Percentiles rank a stretch among this genome's conserved stretches.
Conservation (phyloP, 2,329 filamentous ascomycete genomes). For the Nigrograna mackinnonii region DNA sequence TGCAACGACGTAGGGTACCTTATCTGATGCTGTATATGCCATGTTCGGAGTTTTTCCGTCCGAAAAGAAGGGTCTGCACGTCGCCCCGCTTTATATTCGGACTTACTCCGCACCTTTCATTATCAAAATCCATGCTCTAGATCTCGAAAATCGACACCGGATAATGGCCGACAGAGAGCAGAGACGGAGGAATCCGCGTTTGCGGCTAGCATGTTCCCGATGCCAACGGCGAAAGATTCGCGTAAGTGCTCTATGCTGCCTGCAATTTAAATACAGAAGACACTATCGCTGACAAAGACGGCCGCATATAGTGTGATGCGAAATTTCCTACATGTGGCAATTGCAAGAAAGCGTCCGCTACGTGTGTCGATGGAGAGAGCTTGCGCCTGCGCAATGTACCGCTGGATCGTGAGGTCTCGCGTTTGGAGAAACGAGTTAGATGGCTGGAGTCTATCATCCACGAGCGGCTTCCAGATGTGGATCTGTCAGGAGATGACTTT, state of each 20-base stretch:
- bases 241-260: constrained; percentile 8
- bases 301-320: constrained; percentile 12
- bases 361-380: constrained; percentile 16
- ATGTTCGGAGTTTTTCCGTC: background rate
- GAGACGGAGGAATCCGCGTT: constrained; percentile 10
- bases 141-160: background rate
- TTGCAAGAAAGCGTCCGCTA: constrained; percentile 11
- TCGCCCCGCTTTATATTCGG: background rate
- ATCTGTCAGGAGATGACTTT: no score
- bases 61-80: background rate
- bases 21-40: no score
- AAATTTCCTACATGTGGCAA: constrained; percentile 13
- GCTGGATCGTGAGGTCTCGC: constrained; percentile 1
- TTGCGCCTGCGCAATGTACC: constrained; percentile 6
- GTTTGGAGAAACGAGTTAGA: constrained; percentile 8
- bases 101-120: background rate
- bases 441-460: constrained; percentile 17
- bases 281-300: background rate
- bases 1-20: no score
- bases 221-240: constrained; percentile 17
- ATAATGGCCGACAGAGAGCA: background rate
- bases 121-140: background rate
- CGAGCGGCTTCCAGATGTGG: constrained; percentile 11
- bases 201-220: constrained; percentile 15
- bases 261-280: background rate